Conservation (phyloP, 352 stramenopile species). For the Phytopythium boreale region DNA sequence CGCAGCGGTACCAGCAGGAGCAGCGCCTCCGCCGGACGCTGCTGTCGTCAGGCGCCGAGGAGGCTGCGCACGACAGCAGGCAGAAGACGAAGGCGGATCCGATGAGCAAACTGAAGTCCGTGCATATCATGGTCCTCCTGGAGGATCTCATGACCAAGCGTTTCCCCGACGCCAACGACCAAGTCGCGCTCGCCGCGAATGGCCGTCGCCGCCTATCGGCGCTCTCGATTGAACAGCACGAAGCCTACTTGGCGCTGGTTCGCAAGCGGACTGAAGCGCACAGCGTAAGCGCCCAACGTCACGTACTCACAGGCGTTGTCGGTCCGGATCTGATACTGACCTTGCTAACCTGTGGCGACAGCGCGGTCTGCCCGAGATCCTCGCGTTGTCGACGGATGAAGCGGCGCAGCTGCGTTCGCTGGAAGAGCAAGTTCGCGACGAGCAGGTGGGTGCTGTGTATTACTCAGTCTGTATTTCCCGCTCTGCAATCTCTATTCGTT, state of each 20-base stretch:
- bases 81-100: background rate
- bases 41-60: slow-evolving; percentile 8
- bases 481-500: background rate
- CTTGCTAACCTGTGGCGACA: slow-evolving; percentile 15
- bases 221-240: slow-evolving; percentile 46
- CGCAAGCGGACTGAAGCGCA: slow-evolving; percentile 39
- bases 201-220: slow-evolving; percentile 38
- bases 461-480: background rate
- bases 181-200: slow-evolving; percentile 24
- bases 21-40: slow-evolving; percentile 22
- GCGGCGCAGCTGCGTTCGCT: slow-evolving; percentile 31
- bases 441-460: slow-evolving; percentile 26
- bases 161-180: slow-evolving; percentile 15
- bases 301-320: no score
- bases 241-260: slow-evolving; percentile 43
- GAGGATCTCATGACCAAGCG: slow-evolving; percentile 20
- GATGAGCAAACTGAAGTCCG: slow-evolving; percentile 9
- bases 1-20: slow-evolving; percentile 22
- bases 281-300: slow-evolving; percentile 22
- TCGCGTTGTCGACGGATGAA: slow-evolving; percentile 51
- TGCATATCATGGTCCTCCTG: slow-evolving; percentile 34
- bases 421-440: slow-evolving; percentile 23
- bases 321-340: background rate
- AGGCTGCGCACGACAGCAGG: background rate
- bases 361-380: slow-evolving; percentile 49